A percentile compares a stretch with the other conserved stretches of the same genome.
Evolutionary conservation across 371 early-diverging fungal genomes (phyloP).

Genomic region (Gilbertella persicaria): DNA sequence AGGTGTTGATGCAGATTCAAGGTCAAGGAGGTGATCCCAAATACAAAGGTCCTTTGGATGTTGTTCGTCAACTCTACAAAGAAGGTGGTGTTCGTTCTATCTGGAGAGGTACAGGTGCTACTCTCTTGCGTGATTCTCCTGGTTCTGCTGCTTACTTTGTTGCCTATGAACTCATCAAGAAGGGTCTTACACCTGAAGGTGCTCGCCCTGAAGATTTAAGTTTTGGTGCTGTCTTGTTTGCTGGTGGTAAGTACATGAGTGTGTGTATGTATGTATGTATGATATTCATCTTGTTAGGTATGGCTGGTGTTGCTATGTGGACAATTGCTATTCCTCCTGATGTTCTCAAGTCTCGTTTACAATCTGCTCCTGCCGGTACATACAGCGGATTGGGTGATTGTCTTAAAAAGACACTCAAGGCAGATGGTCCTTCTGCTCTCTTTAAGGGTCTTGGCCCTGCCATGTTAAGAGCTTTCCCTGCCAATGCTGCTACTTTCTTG

Average conservation of each 20-base stretch:
- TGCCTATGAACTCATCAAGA: conserved; percentile 91
- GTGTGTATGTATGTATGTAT: background rate
- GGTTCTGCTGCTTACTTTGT: conserved; percentile 97
- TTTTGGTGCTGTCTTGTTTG: conserved; percentile 83
- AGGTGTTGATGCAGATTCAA: conserved; percentile 87
- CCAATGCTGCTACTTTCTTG: conserved; percentile 78
- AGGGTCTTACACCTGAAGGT: conserved; percentile 73
- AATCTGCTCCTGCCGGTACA: conserved; percentile 93
- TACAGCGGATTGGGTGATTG: conserved; percentile 83
- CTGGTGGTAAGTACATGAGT: conserved; percentile 76
- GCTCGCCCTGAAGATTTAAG: conserved; percentile 71
- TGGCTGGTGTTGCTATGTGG: conserved; percentile 88
- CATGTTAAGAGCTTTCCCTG: conserved; percentile 94
- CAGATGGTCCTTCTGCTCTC: conserved; percentile 90
- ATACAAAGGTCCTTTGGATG: conserved; percentile 86
- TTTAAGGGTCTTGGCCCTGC: conserved; percentile 97
- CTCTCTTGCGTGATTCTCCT: conserved; percentile 91
- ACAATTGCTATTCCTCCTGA: conserved; percentile 91
- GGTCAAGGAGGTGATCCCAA: conserved; percentile 53
- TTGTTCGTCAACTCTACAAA: conserved; percentile 69
- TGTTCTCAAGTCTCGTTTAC: conserved; percentile 96
- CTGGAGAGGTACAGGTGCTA: conserved; percentile 94
- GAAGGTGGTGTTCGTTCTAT: conserved; percentile 82
- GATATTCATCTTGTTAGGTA: conserved; percentile 29
- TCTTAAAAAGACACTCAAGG: conserved; percentile 79